phyloP scores from a whole-genome alignment of 208 protist species.

The Trichomonas gallinae region DNA sequence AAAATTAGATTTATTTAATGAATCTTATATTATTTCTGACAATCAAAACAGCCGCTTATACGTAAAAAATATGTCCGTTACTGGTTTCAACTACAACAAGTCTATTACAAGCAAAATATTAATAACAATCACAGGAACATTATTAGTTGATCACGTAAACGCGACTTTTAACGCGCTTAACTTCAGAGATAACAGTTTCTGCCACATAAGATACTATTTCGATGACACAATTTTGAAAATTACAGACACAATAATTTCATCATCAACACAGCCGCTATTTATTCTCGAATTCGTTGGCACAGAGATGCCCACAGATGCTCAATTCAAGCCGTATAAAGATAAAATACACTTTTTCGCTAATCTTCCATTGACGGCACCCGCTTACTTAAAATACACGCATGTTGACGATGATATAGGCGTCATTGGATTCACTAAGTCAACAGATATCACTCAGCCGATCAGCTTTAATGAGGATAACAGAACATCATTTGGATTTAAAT shows the following conservation, averaged over 20 bases:
- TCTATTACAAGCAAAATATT: not conserved
- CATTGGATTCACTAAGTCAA: not conserved
- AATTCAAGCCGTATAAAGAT: not conserved
- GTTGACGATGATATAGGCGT: not conserved
- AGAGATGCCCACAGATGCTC: not conserved
- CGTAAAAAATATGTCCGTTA: not conserved
- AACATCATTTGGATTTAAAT: not conserved
- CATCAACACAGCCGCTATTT: not conserved
- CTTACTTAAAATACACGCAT: not conserved
- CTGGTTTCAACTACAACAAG: not conserved
- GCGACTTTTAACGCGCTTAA: not conserved
- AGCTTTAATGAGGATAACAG: not conserved
- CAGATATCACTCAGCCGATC: not conserved
- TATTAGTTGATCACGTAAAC: not conserved
- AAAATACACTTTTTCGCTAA: not conserved
- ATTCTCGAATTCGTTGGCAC: not conserved
- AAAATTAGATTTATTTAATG: not conserved
- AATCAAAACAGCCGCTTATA: not conserved
- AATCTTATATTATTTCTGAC: not conserved
- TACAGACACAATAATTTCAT: not conserved
- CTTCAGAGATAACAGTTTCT: not conserved
- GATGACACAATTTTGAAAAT: not conserved
- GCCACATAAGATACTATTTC: not conserved
- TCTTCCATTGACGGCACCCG: not conserved
- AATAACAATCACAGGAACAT: not conserved